Evolutionary conservation across 805 yeast species (phyloP), one percentile per base, ranked within the genome.

Genomic region (Candida ovalis): DNA sequence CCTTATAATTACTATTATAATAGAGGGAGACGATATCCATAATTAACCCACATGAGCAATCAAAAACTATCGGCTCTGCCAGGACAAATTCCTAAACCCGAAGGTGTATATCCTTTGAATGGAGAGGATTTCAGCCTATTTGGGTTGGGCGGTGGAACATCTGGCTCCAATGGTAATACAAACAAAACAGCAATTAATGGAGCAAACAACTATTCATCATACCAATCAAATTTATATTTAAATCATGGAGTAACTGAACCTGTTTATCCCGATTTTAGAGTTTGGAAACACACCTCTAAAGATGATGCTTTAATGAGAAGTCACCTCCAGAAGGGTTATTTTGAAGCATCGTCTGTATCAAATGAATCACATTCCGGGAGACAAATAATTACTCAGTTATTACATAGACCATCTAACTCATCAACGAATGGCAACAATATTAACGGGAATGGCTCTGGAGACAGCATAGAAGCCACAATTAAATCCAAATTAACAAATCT

Each of bases 301-400:
- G 89, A 84, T 49, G 82, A 80, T 54, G 71, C 67, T 3, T 63
- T 80, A 23, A 75, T 84, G 58, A 72, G 76, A 43, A 75, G 71
- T 30, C 72, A 76, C 59, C 69, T 88, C 39, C 88, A 84, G 54
- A 81, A 84, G 57, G 96, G 96, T 7, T 81, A 75, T 54, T 76
- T 75, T 49, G 89, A 86, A 57, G 68, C 80, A 1, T 83, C 90
- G 1, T 64, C 64, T 21, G 88, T 84, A 1, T 62, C 73, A 33
- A 80, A 84, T 59, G 96, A 88, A 63, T 76, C 83, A 44, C 80
- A 83, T 42, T 77, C 88, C 0, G 91, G 89, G 1, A 70, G 89
- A 44, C 81, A 78, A 52, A 68, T 82, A 18, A 67, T 81, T 54
- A 69, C 71, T 17, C 71, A 72, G 38, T 44, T 61, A 8, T 51